phyloP scores from a whole-genome alignment of 129 eudicot genomes.

The Arctium minus region DNA sequence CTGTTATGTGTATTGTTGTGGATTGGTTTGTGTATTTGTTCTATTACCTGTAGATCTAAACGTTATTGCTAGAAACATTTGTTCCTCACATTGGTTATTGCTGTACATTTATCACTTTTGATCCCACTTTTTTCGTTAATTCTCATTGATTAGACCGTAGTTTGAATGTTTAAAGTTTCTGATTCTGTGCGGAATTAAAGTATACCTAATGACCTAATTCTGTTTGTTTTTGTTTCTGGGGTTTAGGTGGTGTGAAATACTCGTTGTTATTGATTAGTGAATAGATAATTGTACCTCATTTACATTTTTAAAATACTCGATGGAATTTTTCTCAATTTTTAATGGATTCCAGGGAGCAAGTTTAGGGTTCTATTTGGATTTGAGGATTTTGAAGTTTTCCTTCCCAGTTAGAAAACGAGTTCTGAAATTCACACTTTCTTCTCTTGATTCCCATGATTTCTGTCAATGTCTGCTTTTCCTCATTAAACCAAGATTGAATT shows the following conservation, averaged over 20 bases:
- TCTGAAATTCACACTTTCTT: neutral
- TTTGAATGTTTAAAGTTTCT: neutral
- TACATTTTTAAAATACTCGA: neutral
- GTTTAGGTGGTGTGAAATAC: neutral
- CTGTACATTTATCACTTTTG: neutral
- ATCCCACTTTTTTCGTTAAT: neutral
- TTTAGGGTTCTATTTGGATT: neutral
- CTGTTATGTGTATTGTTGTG: neutral
- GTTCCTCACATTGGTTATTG: neutral
- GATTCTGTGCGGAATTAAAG: neutral
- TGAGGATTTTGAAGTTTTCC: neutral
- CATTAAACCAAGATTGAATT: neutral
- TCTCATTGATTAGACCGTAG: neutral
- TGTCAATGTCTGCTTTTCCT: neutral
- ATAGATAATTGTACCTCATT: neutral
- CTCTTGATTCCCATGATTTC: slow-evolving; percentile 1
- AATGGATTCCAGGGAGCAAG: neutral
- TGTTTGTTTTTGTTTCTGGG: neutral
- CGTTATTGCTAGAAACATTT: neutral
- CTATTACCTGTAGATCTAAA: neutral
- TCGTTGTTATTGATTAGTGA: neutral
- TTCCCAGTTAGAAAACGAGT: neutral
- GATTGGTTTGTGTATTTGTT: neutral
- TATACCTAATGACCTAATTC: neutral
- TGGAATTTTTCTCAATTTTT: neutral